Evolutionary conservation across 2,329 filamentous ascomycete genomes (phyloP).

Genomic region (Arthrinium phaeospermum): DNA sequence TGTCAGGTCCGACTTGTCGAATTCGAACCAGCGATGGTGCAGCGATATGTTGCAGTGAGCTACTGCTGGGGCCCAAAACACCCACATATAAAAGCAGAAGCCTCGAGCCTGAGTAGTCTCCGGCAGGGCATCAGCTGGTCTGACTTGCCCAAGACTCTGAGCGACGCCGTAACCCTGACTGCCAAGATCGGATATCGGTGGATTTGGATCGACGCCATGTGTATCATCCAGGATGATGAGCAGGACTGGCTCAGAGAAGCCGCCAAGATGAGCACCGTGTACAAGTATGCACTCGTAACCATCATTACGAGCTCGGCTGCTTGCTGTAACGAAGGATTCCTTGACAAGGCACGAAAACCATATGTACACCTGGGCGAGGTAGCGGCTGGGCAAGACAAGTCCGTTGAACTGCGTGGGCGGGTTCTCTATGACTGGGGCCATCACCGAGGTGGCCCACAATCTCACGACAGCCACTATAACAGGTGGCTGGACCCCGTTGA

Average conservation of each 20-base stretch:
- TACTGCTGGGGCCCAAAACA: constrained; percentile 22
- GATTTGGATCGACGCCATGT: constrained; percentile 28
- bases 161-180: constrained; percentile 20
- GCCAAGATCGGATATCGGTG: constrained; percentile 17
- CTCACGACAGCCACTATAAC: not conserved
- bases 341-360: not conserved
- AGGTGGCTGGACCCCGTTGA: not conserved
- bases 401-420: not conserved
- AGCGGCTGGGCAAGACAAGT: not conserved
- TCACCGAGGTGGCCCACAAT: constrained; percentile 18
- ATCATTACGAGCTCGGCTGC: constrained; percentile 23
- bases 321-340: constrained; percentile 19
- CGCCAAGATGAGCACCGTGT: constrained; percentile 28
- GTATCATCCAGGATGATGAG: constrained; percentile 27
- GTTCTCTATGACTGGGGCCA: constrained; percentile 21
- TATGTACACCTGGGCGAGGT: not conserved
- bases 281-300: constrained; percentile 27
- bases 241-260: constrained; percentile 23
- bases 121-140: not conserved
- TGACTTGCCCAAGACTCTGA: constrained; percentile 23
- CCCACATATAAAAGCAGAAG: constrained; percentile 5
- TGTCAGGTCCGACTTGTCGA: not conserved
- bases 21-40: constrained; percentile 12
- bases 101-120: not conserved
- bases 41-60: constrained; percentile 21